These are phyloP conservation scores for Diaporthe capsici DNA, from an alignment of 2,329 filamentous ascomycete species.

Conservation along the genomic window DNA sequence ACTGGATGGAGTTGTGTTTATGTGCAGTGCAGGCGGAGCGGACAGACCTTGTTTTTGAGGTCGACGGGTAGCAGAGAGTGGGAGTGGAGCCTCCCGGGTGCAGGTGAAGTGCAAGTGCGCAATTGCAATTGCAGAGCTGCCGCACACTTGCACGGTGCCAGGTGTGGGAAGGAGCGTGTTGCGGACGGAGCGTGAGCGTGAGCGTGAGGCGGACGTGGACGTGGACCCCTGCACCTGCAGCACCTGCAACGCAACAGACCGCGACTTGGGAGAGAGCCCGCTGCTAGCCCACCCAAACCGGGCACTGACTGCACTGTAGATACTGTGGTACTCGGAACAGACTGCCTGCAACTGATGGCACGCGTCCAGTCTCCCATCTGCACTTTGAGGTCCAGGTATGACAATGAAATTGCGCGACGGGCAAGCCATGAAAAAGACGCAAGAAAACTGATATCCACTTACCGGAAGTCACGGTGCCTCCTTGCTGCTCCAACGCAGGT, in stretches of 20 bases:
- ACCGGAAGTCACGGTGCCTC: constrained; percentile 10
- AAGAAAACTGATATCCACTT: constrained; percentile 12
- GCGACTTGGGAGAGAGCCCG: constrained; percentile 18
- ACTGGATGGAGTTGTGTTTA: constrained; percentile 34
- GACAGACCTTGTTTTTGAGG: constrained; percentile 38
- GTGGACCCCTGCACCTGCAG: constrained; percentile 35
- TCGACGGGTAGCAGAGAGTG: constrained; percentile 34
- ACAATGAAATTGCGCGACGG: constrained; percentile 19
- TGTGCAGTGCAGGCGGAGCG: constrained; percentile 35
- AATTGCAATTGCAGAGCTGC: constrained; percentile 15
- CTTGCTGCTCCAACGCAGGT: constrained; percentile 3
- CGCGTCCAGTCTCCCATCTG: constrained; percentile 18
- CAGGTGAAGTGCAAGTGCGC: constrained; percentile 23
- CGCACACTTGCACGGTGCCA: constrained; percentile 27
- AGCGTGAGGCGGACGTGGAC: constrained; percentile 31
- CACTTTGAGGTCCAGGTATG: constrained; percentile 3
- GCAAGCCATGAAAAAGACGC: neutral
- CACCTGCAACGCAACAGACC: constrained; percentile 30
- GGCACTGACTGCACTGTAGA: neutral
- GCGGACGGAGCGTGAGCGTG: constrained; percentile 28
- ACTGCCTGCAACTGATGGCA: constrained; percentile 8
- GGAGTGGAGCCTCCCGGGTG: constrained; percentile 16
- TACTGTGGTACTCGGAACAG: neutral
- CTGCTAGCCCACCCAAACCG: neutral
- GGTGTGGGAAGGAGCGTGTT: constrained; percentile 36